phyloP scores from a whole-genome alignment of 2,329 filamentous ascomycete species.

The Trichoderma citrinoviride region DNA sequence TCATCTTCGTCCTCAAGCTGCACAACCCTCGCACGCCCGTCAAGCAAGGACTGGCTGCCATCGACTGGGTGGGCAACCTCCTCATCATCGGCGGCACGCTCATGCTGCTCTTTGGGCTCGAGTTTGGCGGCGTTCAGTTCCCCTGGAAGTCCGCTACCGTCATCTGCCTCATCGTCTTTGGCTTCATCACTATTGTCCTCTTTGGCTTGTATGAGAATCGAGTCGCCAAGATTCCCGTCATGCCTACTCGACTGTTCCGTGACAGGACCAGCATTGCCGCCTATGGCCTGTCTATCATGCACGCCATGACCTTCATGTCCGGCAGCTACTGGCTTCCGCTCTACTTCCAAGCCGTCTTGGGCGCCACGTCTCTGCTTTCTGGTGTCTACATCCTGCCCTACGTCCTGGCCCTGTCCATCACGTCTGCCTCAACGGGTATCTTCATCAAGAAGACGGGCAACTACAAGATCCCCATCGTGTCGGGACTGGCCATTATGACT shows the following conservation, averaged over 20 bases:
- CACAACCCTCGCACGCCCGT: slow-evolving; percentile 66
- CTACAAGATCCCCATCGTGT: slow-evolving; percentile 60
- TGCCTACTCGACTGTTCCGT: slow-evolving; percentile 70
- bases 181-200: slow-evolving; percentile 57
- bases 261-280: slow-evolving; percentile 63
- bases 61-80: slow-evolving; percentile 56
- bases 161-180: slow-evolving; percentile 75
- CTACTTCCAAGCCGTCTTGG: slow-evolving; percentile 77
- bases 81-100: slow-evolving; percentile 73
- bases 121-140: slow-evolving; percentile 73
- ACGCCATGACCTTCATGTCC: slow-evolving; percentile 75
- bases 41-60: slow-evolving; percentile 59
- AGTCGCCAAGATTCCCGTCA: slow-evolving; percentile 72
- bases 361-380: slow-evolving; percentile 65
- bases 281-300: slow-evolving; percentile 65
- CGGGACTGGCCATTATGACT: slow-evolving; percentile 56
- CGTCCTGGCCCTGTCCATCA: slow-evolving; percentile 63
- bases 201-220: slow-evolving; percentile 74
- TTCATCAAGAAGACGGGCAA: slow-evolving; percentile 63
- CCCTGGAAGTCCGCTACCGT: slow-evolving; percentile 75
- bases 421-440: slow-evolving; percentile 57
- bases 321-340: slow-evolving; percentile 78
- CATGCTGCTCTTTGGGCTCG: slow-evolving; percentile 82
- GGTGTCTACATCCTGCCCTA: slow-evolving; percentile 73
- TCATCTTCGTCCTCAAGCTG: slow-evolving; percentile 63